Conservation (phyloP, 1,284 basidiomycete species). For the Mycosarcoma mackinlayi region DNA sequence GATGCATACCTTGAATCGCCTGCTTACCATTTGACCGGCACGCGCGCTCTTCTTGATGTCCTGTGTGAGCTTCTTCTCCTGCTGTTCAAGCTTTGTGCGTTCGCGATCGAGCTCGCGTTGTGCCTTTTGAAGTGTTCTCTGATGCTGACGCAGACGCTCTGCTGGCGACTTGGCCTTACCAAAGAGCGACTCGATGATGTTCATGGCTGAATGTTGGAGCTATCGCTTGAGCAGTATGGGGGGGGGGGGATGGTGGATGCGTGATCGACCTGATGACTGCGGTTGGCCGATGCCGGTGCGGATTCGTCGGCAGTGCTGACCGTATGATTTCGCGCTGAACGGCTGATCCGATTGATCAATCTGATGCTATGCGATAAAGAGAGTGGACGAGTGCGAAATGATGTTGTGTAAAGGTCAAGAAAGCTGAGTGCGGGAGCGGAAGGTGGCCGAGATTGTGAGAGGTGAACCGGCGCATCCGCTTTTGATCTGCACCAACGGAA, state of each 20-base stretch:
- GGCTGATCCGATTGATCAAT: slow-evolving; percentile 7
- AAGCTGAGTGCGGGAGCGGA: slow-evolving; percentile 2
- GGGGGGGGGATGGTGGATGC: neutral
- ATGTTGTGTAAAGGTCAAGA: slow-evolving; percentile 3
- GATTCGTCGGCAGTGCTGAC: too few relatives aligned
- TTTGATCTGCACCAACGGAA: too few relatives aligned
- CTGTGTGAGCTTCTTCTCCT: slow-evolving; percentile 73
- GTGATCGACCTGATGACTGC: too few relatives aligned
- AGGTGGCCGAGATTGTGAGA: too few relatives aligned
- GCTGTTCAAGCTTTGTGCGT: slow-evolving; percentile 89
- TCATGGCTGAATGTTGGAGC: slow-evolving; percentile 16
- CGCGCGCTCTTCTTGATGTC: slow-evolving; percentile 98
- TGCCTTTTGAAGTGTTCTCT: slow-evolving; percentile 92
- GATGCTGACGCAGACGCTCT: slow-evolving; percentile 94
- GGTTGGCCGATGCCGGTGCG: too few relatives aligned
- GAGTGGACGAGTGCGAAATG: neutral
- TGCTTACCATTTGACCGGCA: slow-evolving; percentile 88
- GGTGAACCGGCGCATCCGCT: slow-evolving; percentile 3
- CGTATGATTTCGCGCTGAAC: too few relatives aligned
- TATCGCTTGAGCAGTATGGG: neutral
- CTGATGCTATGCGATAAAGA: neutral
- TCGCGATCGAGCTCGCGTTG: slow-evolving; percentile 97
- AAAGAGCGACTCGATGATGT: slow-evolving; percentile 72
- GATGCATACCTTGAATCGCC: neutral
- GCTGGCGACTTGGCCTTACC: slow-evolving; percentile 93